phyloP scores from a whole-genome alignment of 352 stramenopile species.

The Globisporangium irregulare region DNA sequence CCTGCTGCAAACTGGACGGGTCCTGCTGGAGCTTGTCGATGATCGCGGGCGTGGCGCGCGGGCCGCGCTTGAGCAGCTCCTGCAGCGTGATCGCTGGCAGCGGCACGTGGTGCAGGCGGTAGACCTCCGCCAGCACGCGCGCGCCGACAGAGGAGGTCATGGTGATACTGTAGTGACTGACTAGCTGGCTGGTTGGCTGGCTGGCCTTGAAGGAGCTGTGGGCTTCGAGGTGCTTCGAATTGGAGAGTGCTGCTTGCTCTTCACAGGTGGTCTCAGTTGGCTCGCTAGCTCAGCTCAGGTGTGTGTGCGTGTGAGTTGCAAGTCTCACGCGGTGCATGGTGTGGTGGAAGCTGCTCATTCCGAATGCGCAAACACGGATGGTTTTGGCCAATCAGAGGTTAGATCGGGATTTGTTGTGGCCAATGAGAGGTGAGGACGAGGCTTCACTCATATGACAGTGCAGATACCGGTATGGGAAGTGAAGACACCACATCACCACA shows the following conservation, averaged over 20 bases:
- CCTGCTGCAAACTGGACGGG: conserved; percentile 38
- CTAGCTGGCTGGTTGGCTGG: not conserved
- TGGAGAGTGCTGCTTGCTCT: not conserved
- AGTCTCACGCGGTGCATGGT: too few species aligned
- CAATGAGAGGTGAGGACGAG: too few species aligned
- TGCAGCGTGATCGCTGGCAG: conserved; percentile 79
- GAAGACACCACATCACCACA: too few species aligned
- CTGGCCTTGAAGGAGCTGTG: not conserved
- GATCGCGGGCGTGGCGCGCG: conserved; percentile 40
- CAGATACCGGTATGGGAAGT: too few species aligned
- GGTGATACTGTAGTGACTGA: not conserved
- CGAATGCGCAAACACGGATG: too few species aligned
- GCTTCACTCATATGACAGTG: too few species aligned
- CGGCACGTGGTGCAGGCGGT: conserved; percentile 80
- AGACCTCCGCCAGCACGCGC: conserved; percentile 77
- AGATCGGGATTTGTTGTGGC: too few species aligned
- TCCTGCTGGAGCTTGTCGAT: conserved; percentile 51
- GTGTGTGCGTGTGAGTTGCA: too few species aligned
- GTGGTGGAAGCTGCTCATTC: too few species aligned
- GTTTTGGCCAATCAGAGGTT: too few species aligned
- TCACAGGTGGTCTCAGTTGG: too few species aligned
- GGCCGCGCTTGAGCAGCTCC: conserved; percentile 66
- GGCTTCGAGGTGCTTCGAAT: not conserved
- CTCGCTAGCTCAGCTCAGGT: too few species aligned
- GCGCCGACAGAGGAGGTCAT: conserved; percentile 38